These are phyloP conservation scores for Exutisphaerella laricina DNA, from an alignment of 2,329 filamentous ascomycete species.

Conservation along the genomic window DNA sequence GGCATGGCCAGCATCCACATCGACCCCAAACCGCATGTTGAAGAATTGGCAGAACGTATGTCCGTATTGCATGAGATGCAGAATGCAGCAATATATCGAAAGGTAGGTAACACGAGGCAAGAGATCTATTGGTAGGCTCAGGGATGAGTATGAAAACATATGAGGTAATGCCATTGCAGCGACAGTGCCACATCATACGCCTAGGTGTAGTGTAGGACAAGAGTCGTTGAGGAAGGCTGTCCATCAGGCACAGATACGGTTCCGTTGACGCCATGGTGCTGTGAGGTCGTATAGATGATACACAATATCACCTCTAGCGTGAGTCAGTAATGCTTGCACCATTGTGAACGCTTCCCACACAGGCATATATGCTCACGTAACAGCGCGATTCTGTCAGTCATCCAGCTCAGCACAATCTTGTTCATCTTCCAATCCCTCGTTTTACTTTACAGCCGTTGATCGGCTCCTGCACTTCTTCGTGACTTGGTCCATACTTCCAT, in stretches of 20 bases:
- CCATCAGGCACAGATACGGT: constrained; percentile 6
- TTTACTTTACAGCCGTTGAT: constrained; percentile 6
- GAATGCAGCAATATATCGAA: constrained; percentile 1
- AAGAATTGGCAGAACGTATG: not conserved
- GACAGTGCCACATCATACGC: no score
- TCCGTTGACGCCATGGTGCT: constrained; percentile 15
- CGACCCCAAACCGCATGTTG: constrained; percentile 5
- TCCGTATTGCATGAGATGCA: not conserved
- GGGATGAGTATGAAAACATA: not conserved
- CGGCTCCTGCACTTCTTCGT: constrained; percentile 13
- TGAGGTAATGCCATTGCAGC: no score
- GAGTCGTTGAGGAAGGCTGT: no score
- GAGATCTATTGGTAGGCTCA: not conserved
- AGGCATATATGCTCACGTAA: constrained; percentile 6
- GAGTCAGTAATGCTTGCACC: not conserved
- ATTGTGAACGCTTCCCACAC: not conserved
- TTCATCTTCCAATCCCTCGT: constrained; percentile 6
- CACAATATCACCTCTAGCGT: not conserved
- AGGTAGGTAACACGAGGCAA: not conserved
- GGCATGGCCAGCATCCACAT: not conserved
- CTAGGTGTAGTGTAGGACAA: no score
- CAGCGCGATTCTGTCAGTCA: no score
- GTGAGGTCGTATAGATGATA: constrained; percentile 15
- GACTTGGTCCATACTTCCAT: constrained; percentile 12
- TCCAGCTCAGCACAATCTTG: constrained; percentile 1